Conservation (phyloP, 2,329 filamentous ascomycete species). For the Aquanectria penicillioides region DNA sequence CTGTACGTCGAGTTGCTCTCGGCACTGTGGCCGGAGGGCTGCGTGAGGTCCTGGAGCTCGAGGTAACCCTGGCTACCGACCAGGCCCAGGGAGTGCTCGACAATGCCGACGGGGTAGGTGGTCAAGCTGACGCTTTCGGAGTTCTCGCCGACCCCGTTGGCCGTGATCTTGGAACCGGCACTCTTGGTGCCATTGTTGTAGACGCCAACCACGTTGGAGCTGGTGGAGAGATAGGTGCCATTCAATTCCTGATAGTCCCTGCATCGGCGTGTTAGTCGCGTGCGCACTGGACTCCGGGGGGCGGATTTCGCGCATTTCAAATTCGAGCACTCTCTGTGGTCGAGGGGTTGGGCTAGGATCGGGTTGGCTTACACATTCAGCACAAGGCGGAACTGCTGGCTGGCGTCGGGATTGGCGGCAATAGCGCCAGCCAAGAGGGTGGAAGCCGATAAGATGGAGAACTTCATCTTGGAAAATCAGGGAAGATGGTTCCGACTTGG, state of each 20-base stretch:
- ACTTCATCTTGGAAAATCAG: conserved; percentile 20
- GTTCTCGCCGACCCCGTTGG: conserved; percentile 1
- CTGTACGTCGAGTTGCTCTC: background rate
- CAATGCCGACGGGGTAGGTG: conserved; percentile 6
- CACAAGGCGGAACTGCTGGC: conserved; percentile 8
- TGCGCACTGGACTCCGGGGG: too few species aligned
- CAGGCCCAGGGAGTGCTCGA: conserved; percentile 22
- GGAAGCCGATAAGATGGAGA: conserved; percentile 11
- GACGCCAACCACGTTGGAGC: conserved; percentile 5
- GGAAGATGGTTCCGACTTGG: background rate
- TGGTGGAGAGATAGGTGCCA: conserved; percentile 13
- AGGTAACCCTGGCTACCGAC: conserved; percentile 19
- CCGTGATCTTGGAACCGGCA: background rate
- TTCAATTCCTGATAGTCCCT: conserved; percentile 5
- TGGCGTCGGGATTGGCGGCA: background rate
- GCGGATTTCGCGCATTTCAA: too few species aligned
- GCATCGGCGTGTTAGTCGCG: background rate
- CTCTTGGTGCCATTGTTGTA: background rate
- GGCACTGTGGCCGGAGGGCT: background rate
- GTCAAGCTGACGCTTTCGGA: background rate
- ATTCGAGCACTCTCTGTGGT: background rate
- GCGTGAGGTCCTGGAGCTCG: conserved; percentile 4
- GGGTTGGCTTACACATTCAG: too few species aligned
- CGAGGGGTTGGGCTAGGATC: too few species aligned
- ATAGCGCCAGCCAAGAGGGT: conserved; percentile 2